phyloP scores from a whole-genome alignment of 805 yeast genomes.

The Metschnikowia cubensis region DNA sequence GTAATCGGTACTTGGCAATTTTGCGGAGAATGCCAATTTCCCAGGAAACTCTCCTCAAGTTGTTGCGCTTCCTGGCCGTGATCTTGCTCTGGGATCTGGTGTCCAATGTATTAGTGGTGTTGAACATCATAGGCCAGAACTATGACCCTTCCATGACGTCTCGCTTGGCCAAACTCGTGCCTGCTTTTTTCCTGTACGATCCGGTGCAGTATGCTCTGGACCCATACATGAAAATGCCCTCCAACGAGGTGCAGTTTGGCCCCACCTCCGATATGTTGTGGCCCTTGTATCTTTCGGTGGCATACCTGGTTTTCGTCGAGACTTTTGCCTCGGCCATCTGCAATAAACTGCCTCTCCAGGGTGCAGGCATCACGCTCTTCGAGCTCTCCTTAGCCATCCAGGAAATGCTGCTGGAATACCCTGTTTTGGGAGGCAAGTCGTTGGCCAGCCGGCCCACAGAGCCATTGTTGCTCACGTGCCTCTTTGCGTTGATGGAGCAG shows the following conservation, averaged over 20 bases:
- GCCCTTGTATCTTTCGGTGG: conserved; percentile 54
- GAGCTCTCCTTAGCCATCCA: conserved; percentile 76
- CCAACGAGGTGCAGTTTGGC: conserved; percentile 31
- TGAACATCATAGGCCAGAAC: conserved; percentile 22
- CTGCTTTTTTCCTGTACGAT: conserved; percentile 10
- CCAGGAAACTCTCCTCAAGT: conserved; percentile 9
- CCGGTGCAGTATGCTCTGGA: conserved; percentile 14
- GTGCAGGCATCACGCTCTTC: conserved; percentile 66
- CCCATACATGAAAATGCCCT: conserved; percentile 29
- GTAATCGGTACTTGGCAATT: conserved; percentile 18
- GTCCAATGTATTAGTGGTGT: conserved; percentile 28
- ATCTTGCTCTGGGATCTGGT: conserved; percentile 22
- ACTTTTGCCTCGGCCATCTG: conserved; percentile 57
- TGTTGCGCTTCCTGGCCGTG: conserved; percentile 29
- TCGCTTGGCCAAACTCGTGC: conserved; percentile 11
- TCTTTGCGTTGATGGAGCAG: conserved; percentile 57
- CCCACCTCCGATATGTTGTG: conserved; percentile 55
- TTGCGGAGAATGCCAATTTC: conserved; percentile 17
- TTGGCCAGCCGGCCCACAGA: conserved; percentile 42
- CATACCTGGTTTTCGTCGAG: conserved; percentile 62
- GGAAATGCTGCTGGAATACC: conserved; percentile 50
- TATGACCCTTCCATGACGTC: conserved; percentile 4
- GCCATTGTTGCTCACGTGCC: conserved; percentile 48
- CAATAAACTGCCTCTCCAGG: conserved; percentile 54
- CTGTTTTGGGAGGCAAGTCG: conserved; percentile 19